Percentiles rank a stretch among this genome's conserved stretches.
phyloP scores from a whole-genome alignment of 345 rosid species.

The Bruguiera parviflora region DNA sequence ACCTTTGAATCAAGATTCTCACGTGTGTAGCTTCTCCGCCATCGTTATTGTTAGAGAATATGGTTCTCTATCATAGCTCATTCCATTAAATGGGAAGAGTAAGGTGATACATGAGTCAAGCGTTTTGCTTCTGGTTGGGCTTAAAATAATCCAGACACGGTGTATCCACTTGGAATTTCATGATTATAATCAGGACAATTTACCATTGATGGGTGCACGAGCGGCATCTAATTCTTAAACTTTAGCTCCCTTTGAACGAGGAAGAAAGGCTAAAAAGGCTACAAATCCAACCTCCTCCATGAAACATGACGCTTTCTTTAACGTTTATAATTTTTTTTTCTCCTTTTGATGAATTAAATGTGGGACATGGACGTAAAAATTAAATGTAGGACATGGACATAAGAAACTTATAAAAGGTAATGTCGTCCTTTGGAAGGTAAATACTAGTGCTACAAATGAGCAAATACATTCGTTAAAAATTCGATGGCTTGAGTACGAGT shows the following conservation, averaged over 20 bases:
- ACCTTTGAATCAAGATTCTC: slow-evolving; percentile 30
- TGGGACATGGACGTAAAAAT: no score
- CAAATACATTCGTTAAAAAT: no score
- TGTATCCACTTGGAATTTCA: neutral
- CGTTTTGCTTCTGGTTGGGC: neutral
- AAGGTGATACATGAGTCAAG: slow-evolving; percentile 9
- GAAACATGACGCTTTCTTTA: no score
- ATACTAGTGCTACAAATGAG: no score
- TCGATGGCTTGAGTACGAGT: no score
- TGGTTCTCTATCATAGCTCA: slow-evolving; percentile 29
- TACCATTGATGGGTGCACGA: slow-evolving; percentile 12
- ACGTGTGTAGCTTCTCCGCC: slow-evolving; percentile 30
- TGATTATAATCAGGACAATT: neutral
- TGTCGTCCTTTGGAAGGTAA: no score
- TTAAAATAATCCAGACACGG: neutral
- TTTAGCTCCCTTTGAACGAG: slow-evolving; percentile 30
- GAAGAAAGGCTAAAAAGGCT: slow-evolving; percentile 24
- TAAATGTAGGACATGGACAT: no score
- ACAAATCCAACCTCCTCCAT: no score
- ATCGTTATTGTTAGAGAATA: slow-evolving; percentile 37
- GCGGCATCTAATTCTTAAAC: slow-evolving; percentile 22
- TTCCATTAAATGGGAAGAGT: slow-evolving; percentile 3
- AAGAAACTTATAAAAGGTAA: no score
- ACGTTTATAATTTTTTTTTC: no score
- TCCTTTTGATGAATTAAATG: no score